phyloP scores from a whole-genome alignment of 148 eudicot species.

The Beta vulgaris region DNA sequence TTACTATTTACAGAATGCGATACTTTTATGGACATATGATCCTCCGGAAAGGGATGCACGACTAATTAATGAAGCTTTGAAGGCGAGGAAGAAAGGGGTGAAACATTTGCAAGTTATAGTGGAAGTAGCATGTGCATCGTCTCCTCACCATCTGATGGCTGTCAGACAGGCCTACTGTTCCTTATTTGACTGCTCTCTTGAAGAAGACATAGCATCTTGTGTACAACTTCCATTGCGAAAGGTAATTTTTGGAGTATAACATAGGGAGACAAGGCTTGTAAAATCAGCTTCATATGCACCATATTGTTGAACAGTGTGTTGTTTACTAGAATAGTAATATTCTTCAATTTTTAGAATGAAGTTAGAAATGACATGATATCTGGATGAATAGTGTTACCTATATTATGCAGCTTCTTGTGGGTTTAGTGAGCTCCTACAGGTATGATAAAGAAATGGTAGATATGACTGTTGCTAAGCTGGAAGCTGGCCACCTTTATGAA shows the following conservation, averaged over 20 bases:
- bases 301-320: not conserved
- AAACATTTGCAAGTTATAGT: conserved; percentile 58
- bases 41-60: conserved; percentile 88
- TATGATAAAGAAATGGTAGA: conserved; percentile 60
- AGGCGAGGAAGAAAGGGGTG: conserved; percentile 38
- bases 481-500: conserved; percentile 54
- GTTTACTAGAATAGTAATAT: no score
- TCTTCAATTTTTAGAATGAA: not conserved
- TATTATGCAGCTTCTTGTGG: conserved; percentile 54
- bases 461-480: conserved; percentile 44
- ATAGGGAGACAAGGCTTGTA: not conserved
- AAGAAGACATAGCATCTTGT: conserved; percentile 57
- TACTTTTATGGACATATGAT: conserved; percentile 68
- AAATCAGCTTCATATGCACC: not conserved
- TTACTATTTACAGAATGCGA: conserved; percentile 48
- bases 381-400: not conserved
- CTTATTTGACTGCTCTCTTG: conserved; percentile 64
- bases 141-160: conserved; percentile 64
- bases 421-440: conserved; percentile 75
- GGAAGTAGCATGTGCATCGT: conserved; percentile 74
- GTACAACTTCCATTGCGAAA: conserved; percentile 55
- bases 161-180: conserved; percentile 67
- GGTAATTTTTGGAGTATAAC: conserved; percentile 39
- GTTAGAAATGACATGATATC: not conserved
- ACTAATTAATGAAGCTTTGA: conserved; percentile 58